phyloP scores from a whole-genome alignment of 441 rosid species.

The Biscutella laevigata region DNA sequence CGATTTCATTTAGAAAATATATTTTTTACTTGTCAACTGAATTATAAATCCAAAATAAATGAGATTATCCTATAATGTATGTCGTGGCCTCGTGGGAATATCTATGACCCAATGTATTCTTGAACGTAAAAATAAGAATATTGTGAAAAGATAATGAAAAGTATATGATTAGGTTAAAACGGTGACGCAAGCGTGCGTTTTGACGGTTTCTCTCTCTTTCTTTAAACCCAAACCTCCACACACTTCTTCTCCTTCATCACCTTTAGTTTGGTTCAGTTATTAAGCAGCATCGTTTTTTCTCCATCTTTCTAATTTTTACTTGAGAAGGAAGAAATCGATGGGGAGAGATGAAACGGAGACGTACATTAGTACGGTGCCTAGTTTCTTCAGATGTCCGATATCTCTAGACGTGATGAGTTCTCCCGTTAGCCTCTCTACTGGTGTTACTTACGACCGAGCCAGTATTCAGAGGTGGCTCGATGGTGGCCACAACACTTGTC shows the following conservation, averaged over 20 bases:
- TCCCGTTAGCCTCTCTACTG: slow-evolving; percentile 83
- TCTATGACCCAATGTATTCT: too few relatives aligned
- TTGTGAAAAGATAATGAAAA: background rate
- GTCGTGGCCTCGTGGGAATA: too few relatives aligned
- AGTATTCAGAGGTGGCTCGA: slow-evolving; percentile 85
- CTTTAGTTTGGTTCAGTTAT: too few relatives aligned
- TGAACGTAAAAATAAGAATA: too few relatives aligned
- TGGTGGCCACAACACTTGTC: slow-evolving; percentile 75
- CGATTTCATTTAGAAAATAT: too few relatives aligned
- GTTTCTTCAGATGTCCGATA: slow-evolving; percentile 74
- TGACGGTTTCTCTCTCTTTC: slow-evolving; percentile 43
- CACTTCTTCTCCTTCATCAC: slow-evolving; percentile 8
- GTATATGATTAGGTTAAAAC: background rate
- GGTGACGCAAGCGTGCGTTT: slow-evolving; percentile 48
- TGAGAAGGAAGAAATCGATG: slow-evolving; percentile 31
- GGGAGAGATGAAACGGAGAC: slow-evolving; percentile 54
- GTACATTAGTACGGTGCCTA: slow-evolving; percentile 67
- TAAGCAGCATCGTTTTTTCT: slow-evolving; percentile 13
- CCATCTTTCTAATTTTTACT: background rate
- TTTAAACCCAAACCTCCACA: slow-evolving; percentile 23
- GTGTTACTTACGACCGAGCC: slow-evolving; percentile 84
- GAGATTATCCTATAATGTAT: too few relatives aligned
- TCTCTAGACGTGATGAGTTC: slow-evolving; percentile 86
- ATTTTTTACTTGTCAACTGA: too few relatives aligned
- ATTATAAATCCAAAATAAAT: too few relatives aligned